Base-by-base conservation (phyloP, 1,139 yeast genomes). In the Starmera stellimalicola region DNA sequence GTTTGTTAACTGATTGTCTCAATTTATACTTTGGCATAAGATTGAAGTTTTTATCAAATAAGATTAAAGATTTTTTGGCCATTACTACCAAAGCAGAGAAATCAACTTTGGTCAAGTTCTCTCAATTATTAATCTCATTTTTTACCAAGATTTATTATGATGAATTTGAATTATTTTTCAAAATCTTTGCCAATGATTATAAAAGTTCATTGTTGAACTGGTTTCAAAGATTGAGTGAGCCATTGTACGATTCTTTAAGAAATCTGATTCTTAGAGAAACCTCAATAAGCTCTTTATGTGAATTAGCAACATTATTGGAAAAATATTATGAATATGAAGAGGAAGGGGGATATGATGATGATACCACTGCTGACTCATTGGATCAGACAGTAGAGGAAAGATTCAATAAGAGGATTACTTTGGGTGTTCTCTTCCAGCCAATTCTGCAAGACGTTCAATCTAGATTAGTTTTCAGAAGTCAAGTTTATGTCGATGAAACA, bases 371-470 rank as follows among this genome's bases (percentile, higher is more conserved):
- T 9, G 25, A 29, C 5, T 10, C 5, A 16, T n/a, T 15, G 10
- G 11, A 22, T 27, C 22, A 8, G 12, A 14, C 30, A 39, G 39
- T 35, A 27, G 47, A 52, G 4, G 48, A 45, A 26, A 53, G 54
- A 24, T 52, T 52, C 32, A 47, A 46, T 29, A 46, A 44, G n/a
- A 57, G 44, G 11, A 57, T 73, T 14, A 66, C 73, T 40, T 68
- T 68, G 39, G 82, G 79, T 10, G 65, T 64, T 29, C 60, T 84
- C 6, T 78, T 83, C 44, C 73, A 72, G 39, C 87, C 94, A 0
- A 69, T 87, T 10, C 56, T 82, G 17, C 74, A 75, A 38, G 95
- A 83, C 47, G 73, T 79, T 2, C 96, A 88, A 55, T 68, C 85
- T 3, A 63, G 95, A 38, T 62, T 88, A 29, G 77, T 85, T 2